Conservation (phyloP, 441 rosid species). For the Monsonia emarginata region DNA sequence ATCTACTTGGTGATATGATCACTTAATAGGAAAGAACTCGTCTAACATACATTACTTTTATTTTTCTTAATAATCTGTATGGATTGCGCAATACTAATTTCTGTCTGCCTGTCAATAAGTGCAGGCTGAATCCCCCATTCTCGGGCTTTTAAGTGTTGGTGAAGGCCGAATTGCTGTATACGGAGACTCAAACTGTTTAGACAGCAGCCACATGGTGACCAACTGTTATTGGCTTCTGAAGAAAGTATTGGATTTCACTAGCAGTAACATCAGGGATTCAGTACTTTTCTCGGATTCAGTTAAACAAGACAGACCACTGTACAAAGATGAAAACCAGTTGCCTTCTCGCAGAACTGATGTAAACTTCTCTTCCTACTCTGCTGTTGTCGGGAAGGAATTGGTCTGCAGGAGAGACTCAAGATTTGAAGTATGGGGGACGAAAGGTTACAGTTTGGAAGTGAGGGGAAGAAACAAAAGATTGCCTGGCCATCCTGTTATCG, state of each 20-base stretch:
- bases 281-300: constrained; percentile 54
- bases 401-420: constrained; percentile 69
- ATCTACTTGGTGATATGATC: neutral
- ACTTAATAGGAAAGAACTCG: neutral
- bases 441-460: constrained; percentile 65
- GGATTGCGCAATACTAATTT: neutral
- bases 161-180: constrained; percentile 80
- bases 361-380: constrained; percentile 76
- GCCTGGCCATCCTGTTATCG: constrained; percentile 60
- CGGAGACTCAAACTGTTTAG: constrained; percentile 95
- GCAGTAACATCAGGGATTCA: constrained; percentile 58
- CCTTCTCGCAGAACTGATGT: constrained; percentile 85
- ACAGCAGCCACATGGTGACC: constrained; percentile 97
- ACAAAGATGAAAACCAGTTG: constrained; percentile 52
- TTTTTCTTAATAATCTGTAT: neutral
- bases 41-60: constrained; percentile 1
- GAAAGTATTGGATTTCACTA: constrained; percentile 75
- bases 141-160: constrained; percentile 64
- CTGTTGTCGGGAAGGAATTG: constrained; percentile 67
- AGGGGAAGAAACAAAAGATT: constrained; percentile 62
- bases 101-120: constrained; percentile 12
- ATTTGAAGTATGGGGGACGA: constrained; percentile 92
- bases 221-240: constrained; percentile 88
- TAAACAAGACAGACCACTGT: constrained; percentile 43
- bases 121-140: constrained; percentile 83